phyloP scores from a whole-genome alignment of 257 asterid species.

The Verbascum thapsus region DNA sequence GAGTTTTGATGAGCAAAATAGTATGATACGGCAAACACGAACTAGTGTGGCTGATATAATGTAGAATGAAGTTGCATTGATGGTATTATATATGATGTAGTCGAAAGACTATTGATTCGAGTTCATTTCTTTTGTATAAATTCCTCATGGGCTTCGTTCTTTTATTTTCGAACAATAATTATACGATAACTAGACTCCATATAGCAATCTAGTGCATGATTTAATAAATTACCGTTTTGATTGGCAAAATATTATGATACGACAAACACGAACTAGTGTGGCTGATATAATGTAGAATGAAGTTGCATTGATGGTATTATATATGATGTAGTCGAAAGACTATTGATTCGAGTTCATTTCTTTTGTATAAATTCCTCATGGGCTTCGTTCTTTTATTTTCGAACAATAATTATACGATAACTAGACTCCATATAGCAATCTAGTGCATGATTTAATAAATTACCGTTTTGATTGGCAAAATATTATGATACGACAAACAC shows the following conservation, averaged over 20 bases:
- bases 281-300: not conserved
- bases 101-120: not conserved
- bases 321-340: not conserved
- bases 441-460: not conserved
- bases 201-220: too few relatives aligned
- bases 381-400: too few relatives aligned
- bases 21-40: too few relatives aligned
- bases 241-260: too few relatives aligned
- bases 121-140: slow-evolving; percentile 2
- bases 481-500: too few relatives aligned
- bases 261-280: too few relatives aligned
- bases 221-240: not conserved
- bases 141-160: not conserved
- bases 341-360: not conserved
- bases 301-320: not conserved
- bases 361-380: not conserved
- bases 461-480: not conserved
- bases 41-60: not conserved
- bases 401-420: too few relatives aligned
- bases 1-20: not conserved
- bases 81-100: slow-evolving; percentile 1
- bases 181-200: too few relatives aligned
- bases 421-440: too few relatives aligned
- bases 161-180: too few relatives aligned
- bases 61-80: not conserved